Conservation (phyloP, 768 basidiomycete species). For the Gymnopilus junonius region DNA sequence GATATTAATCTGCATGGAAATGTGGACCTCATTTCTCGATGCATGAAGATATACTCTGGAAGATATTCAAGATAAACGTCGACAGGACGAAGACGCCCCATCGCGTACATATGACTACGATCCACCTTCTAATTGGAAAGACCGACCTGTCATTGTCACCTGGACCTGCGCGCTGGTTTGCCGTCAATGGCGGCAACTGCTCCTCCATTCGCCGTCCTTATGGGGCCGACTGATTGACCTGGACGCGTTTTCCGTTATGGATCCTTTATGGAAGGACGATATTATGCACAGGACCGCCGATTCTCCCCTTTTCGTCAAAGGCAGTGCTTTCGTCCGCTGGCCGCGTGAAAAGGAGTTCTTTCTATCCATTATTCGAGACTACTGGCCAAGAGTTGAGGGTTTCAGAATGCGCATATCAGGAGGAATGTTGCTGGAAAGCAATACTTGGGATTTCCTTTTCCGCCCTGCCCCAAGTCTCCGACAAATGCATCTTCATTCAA, state of each 20-base stretch:
- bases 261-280: not conserved
- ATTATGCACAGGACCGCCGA: not conserved
- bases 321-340: not conserved
- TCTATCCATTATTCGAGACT: not conserved
- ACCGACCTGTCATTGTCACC: not conserved
- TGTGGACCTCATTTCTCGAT: not conserved
- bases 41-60: slow-evolving; percentile 9
- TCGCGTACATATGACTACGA: not conserved
- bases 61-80: slow-evolving; percentile 1
- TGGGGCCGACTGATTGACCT: slow-evolving; percentile 7
- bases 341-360: not conserved
- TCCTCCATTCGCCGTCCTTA: not conserved
- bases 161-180: slow-evolving; percentile 7
- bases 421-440: not conserved
- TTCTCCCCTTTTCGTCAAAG: not conserved
- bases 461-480: not conserved
- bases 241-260: not conserved
- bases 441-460: not conserved
- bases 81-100: not conserved
- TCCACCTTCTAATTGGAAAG: not conserved
- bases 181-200: not conserved
- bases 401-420: not conserved
- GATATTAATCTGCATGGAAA: not conserved
- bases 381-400: not conserved
- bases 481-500: not conserved